A percentile compares a stretch with the other conserved stretches of the same genome.
These are phyloP conservation scores for Fusarium sp. DNA, from an alignment of 2,329 filamentous ascomycete species.

Conservation along the genomic window DNA sequence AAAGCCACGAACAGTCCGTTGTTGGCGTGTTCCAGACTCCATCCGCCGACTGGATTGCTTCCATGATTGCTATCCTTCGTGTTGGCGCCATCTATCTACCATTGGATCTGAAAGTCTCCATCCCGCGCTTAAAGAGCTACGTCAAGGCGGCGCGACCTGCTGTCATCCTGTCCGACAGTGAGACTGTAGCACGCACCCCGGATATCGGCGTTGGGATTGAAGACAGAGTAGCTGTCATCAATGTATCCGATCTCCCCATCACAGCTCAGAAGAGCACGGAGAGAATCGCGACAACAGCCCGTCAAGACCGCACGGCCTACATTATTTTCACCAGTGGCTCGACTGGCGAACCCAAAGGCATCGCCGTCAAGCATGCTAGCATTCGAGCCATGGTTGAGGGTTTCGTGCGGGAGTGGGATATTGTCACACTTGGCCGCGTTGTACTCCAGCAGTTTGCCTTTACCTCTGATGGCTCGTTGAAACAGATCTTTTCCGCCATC, in stretches of 20 bases:
- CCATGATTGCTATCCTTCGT: background rate
- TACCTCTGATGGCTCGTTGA: constrained; percentile 20
- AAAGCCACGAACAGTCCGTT: background rate
- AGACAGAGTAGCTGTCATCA: background rate
- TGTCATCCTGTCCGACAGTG: background rate
- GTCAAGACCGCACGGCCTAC: background rate
- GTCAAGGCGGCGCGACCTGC: background rate
- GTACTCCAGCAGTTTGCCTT: constrained; percentile 46
- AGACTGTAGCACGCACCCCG: background rate
- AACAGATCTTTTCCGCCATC: constrained; percentile 14
- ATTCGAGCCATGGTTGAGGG: constrained; percentile 49
- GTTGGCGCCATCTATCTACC: background rate
- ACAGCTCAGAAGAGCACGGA: background rate
- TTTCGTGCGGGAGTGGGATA: constrained; percentile 18
- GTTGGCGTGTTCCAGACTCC: background rate
- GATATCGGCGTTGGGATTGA: background rate
- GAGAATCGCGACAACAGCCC: background rate
- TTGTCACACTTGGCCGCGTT: constrained; percentile 36
- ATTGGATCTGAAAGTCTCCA: background rate
- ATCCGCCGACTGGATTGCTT: background rate
- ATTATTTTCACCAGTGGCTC: constrained; percentile 44
- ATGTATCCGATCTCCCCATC: background rate
- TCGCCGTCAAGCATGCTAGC: constrained; percentile 49
- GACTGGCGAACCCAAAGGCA: constrained; percentile 57
- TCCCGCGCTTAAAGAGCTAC: background rate